Percentiles rank a stretch among this genome's conserved stretches.
These are phyloP conservation scores for Plectosphaerella plurivora DNA, from an alignment of 2,329 filamentous ascomycete genomes.

Conservation along the genomic window DNA sequence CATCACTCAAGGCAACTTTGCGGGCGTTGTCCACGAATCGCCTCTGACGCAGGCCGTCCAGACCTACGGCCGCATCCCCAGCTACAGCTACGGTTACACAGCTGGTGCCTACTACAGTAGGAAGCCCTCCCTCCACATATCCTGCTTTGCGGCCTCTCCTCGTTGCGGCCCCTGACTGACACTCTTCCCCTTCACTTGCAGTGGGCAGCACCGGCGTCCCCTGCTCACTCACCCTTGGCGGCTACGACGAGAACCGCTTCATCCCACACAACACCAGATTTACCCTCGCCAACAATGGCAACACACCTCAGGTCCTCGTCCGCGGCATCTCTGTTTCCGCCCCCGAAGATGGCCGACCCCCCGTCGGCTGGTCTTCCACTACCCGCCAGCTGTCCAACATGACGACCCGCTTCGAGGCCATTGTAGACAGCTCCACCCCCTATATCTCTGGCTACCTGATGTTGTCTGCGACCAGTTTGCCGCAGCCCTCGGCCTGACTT, in stretches of 20 bases:
- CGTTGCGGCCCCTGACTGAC: conserved; percentile 15
- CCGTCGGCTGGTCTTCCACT: conserved; percentile 32
- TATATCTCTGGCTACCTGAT: conserved; percentile 59
- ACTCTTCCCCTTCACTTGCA: conserved; percentile 14
- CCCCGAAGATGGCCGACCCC: conserved; percentile 22
- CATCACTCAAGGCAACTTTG: conserved; percentile 49
- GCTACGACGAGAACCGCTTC: conserved; percentile 62
- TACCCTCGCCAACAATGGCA: conserved; percentile 46
- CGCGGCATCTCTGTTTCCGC: conserved; percentile 47
- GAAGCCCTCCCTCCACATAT: conserved; percentile 15
- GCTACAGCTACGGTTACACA: conserved; percentile 71
- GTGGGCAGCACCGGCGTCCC: conserved; percentile 35
- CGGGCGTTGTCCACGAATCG: conserved; percentile 41
- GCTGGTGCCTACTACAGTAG: conserved; percentile 69
- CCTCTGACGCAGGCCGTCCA: conserved; percentile 55
- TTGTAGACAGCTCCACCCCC: conserved; percentile 61
- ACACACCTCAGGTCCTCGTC: conserved; percentile 55
- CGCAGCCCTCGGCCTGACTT: conserved; percentile 57
- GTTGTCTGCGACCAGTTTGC: conserved; percentile 62
- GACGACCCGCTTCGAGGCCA: conserved; percentile 42
- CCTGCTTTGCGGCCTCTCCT: no score
- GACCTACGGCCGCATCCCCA: conserved; percentile 57
- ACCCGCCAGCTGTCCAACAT: conserved; percentile 35
- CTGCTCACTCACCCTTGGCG: conserved; percentile 62
- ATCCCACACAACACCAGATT: conserved; percentile 58